Conservation (phyloP, 2,329 filamentous ascomycete genomes). For the Scedosporium dehoogii region DNA sequence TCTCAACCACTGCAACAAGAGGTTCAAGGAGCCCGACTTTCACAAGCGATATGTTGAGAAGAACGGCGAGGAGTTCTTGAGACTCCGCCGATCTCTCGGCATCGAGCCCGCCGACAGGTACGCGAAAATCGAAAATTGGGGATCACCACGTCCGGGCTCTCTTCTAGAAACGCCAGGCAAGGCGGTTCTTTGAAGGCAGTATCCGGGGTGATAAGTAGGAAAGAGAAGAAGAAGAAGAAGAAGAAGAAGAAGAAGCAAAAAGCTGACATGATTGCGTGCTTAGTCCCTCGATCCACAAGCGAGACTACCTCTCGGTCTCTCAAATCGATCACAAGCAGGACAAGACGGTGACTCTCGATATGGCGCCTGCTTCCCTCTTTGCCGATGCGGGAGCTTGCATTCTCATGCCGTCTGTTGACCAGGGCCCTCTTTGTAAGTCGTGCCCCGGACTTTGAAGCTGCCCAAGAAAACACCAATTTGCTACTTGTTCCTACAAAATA, state of each 20-base stretch:
- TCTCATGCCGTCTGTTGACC: constrained; percentile 37
- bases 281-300: constrained; percentile 3
- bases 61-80: constrained; percentile 2
- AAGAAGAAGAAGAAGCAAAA: neutral
- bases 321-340: constrained; percentile 25
- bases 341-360: constrained; percentile 22
- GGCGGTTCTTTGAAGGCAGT: neutral
- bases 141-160: neutral
- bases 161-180: too few species aligned
- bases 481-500: neutral
- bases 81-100: constrained; percentile 1
- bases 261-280: neutral
- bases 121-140: neutral
- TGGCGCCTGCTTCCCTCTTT: constrained; percentile 23
- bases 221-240: neutral
- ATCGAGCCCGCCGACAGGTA: constrained; percentile 3
- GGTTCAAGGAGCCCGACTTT: constrained; percentile 5
- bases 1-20: constrained; percentile 4
- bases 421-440: constrained; percentile 35
- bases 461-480: too few species aligned
- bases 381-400: constrained; percentile 32
- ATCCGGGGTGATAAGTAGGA: neutral
- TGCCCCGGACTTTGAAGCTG: neutral
- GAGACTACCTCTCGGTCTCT: constrained; percentile 7
- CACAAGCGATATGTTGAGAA: constrained; percentile 4